Evolutionary conservation across 1,139 yeast genomes (phyloP).

Genomic region (Lodderomyces pseudojiufengensis): DNA sequence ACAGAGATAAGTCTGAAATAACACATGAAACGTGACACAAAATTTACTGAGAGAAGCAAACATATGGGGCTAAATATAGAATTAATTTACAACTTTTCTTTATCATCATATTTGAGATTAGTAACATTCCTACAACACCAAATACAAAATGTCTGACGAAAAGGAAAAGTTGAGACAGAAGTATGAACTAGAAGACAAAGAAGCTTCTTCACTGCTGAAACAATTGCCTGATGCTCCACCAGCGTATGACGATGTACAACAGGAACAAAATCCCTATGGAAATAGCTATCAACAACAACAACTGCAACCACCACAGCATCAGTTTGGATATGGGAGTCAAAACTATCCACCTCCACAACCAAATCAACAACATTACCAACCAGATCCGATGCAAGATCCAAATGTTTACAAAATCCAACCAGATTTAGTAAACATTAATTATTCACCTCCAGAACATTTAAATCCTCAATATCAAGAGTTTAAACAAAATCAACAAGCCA

Average conservation of each 20-base stretch:
- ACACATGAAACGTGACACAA: background rate
- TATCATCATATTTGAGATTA: background rate
- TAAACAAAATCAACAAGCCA: constrained; percentile 29
- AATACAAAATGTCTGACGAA: constrained; percentile 3
- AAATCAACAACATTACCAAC: constrained; percentile 8
- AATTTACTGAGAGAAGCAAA: too few species aligned
- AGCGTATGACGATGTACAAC: constrained; percentile 13
- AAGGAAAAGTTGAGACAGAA: constrained; percentile 10
- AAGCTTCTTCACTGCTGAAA: constrained; percentile 1
- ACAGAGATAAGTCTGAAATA: background rate
- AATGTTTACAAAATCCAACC: constrained; percentile 32
- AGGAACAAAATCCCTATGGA: constrained; percentile 7
- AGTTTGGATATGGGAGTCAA: background rate
- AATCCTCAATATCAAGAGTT: constrained; percentile 38
- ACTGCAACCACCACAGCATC: constrained; percentile 8
- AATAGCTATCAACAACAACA: constrained; percentile 5
- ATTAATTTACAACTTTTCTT: background rate
- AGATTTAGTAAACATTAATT: constrained; percentile 33
- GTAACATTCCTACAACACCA: too few species aligned
- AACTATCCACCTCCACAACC: constrained; percentile 8
- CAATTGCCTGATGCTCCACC: constrained; percentile 13
- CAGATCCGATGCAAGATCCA: constrained; percentile 25
- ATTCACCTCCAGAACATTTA: constrained; percentile 34
- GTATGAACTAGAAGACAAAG: constrained; percentile 4
- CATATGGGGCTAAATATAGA: background rate